phyloP scores from a whole-genome alignment of 345 rosid genomes.

The Pelargonium nanum region DNA sequence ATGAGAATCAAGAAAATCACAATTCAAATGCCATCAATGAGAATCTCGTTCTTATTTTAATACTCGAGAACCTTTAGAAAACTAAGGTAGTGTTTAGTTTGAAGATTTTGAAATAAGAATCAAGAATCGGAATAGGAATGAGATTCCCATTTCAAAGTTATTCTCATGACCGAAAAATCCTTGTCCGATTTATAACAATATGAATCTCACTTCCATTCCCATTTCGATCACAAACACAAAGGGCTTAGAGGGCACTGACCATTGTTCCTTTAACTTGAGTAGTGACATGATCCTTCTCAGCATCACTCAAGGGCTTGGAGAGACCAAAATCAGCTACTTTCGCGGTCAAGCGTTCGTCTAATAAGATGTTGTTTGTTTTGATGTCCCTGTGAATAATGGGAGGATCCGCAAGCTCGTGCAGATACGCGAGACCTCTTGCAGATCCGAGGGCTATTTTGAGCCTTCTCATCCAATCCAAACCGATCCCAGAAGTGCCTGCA shows the following conservation, averaged over 20 bases:
- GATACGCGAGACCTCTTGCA: conserved; percentile 74
- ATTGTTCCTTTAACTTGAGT: conserved; percentile 97
- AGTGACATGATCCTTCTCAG: conserved; percentile 56
- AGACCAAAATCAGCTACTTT: conserved; percentile 95
- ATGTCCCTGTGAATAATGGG: conserved; percentile 93
- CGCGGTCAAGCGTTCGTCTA: conserved; percentile 67
- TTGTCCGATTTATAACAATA: too few species aligned
- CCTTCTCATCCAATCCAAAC: conserved; percentile 69
- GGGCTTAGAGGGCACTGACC: conserved; percentile 37
- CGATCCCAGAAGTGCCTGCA: conserved; percentile 72
- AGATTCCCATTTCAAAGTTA: too few species aligned
- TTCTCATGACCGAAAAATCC: too few species aligned
- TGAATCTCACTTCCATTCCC: too few species aligned
- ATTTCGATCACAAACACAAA: too few species aligned
- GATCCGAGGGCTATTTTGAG: conserved; percentile 71
- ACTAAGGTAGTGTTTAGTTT: too few species aligned
- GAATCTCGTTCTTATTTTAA: too few species aligned
- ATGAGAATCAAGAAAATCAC: too few species aligned
- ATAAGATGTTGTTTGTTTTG: conserved; percentile 69
- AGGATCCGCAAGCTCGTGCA: conserved; percentile 91
- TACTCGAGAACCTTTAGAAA: too few species aligned
- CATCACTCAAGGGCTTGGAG: conserved; percentile 54
- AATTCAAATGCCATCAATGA: too few species aligned
- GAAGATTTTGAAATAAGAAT: too few species aligned
- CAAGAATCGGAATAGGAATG: too few species aligned